Conservation (phyloP, 2,329 filamentous ascomycete genomes). For the Penicillium thymicola region DNA sequence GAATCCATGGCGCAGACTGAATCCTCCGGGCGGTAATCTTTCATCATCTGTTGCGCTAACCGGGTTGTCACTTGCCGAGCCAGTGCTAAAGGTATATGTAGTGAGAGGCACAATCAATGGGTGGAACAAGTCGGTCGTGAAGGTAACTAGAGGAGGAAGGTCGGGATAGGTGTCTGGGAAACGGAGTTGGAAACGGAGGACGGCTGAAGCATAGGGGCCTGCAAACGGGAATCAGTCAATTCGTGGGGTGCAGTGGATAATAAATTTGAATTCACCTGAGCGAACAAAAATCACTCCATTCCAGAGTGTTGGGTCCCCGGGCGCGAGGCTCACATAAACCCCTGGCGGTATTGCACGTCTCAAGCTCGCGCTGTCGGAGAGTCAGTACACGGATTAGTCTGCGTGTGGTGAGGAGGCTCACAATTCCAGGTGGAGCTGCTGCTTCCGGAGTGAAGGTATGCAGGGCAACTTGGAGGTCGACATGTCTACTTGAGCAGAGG, state of each 20-base stretch:
- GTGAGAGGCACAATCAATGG: constrained; percentile 87
- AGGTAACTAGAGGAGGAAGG: constrained; percentile 78
- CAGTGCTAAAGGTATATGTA: constrained; percentile 89
- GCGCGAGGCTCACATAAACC: constrained; percentile 79
- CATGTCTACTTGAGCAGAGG: constrained; percentile 22
- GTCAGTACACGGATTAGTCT: neutral
- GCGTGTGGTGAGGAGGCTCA: constrained; percentile 45
- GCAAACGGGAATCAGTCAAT: neutral
- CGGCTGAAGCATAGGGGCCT: constrained; percentile 86
- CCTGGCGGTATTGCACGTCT: constrained; percentile 81
- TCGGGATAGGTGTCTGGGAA: constrained; percentile 79
- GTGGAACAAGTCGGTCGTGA: constrained; percentile 91
- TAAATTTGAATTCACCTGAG: constrained; percentile 58
- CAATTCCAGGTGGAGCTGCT: constrained; percentile 81
- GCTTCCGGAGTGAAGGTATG: constrained; percentile 60
- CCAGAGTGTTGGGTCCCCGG: constrained; percentile 78
- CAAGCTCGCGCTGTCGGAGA: constrained; percentile 63
- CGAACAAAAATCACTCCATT: constrained; percentile 88
- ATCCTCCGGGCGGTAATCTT: constrained; percentile 79
- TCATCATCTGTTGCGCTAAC: constrained; percentile 82
- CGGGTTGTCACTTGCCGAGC: constrained; percentile 69
- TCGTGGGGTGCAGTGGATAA: too few relatives aligned
- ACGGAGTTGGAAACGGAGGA: constrained; percentile 84
- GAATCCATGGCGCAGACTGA: constrained; percentile 87
- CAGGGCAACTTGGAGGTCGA: constrained; percentile 38